Evolutionary conservation across 306 rosid species (phyloP), one percentile per base, ranked within the genome.

Genomic region (Prunus mongolica): DNA sequence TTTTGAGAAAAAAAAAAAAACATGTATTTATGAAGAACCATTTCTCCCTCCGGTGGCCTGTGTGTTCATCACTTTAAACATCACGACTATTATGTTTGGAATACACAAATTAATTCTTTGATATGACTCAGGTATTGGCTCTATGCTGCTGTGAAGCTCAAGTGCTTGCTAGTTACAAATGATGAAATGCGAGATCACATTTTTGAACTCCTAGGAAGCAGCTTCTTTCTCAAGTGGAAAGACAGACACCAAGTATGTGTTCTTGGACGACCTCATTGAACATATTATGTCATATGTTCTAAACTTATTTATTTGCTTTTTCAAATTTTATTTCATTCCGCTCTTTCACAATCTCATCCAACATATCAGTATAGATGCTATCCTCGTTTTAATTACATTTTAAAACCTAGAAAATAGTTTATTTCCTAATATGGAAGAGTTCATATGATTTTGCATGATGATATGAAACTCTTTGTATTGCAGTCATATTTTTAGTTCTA

Each of bases 121-220:
- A 63, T 77, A 76, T 79, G 50, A 56, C 75, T 74, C 82, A 92
- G 96, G 93, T 90, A 90, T 80, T 95, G 97, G 97, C 91, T 95
- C 19, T 95, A 86, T 74, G 96, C 97, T 61, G 91, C 97, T 11
- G 92, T 95, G 12, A 95, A 88, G 72, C 85, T 85, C 67, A 88
- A 89, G 82, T 86, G 97, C 83, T 88, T 95, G 89, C 96, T 92
- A 44, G 88, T 92, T 72, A 92, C 97, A 34, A 95, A 95, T 72
- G 97, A 92, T 84, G 99, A 95, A 82, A 92, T 95, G 97, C 84
- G 97, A 72, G 99, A 95, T 83, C 99, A 95, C 82, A 92, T 92
- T 73, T 92, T 92, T 83, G 97, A 92, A 76, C 96, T 95, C 74
- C 72, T 90, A 20, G 96, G 96, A 81, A 88, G 86, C 74, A 88